Base-by-base conservation (phyloP, 257 asterid genomes). In the Phtheirospermum japonicum region DNA sequence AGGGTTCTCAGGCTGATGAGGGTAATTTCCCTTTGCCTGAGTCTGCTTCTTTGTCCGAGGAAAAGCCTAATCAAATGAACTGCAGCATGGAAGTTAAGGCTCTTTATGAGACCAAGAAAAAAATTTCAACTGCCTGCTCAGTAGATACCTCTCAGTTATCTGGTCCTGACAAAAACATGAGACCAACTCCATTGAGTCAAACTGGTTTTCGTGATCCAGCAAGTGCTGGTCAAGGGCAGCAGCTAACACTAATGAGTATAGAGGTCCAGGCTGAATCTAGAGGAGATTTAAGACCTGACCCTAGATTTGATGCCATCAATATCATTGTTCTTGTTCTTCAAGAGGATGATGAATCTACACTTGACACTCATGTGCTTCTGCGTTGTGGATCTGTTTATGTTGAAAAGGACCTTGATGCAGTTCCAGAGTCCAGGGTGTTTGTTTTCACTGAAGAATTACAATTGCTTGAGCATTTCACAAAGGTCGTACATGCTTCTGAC, bases 281-380 rank as follows among this genome's bases (percentile, higher is more conserved):
- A 82, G 97, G 93, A 63, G 90, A 89, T 83, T 72, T 89, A 73
- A 83, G 86, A 66, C 96, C 99, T 12, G 93, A 92, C 75, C 97
- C 99, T 64, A 87, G 85, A 51, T 85, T 85, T 81, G 99, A 92
- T 85, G 91, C 97, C 57, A 70, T 92, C 71, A 82, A 79, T 77
- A 48, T 85, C 57, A 72, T 92, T 57, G 77, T 78, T 82, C 82
- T 92, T 61, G 83, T 85, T 66, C 52, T 87, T 74, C 97, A 89
- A 70, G 95, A 86, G 69, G 98, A 92, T 73, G 80, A 82, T 46
- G 76, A 76, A 39, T 72, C 79, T 55, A 34, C 50, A 59, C 57
- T 63, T 50, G 88, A 85, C 62, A 67, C 74, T 45, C 76, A 69
- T 61, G 81, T 92, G 63, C 95, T 92, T 76, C 64, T 89, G 69